These are phyloP conservation scores for Quercus cerris DNA, from an alignment of 306 rosid genomes.

Conservation along the genomic window DNA sequence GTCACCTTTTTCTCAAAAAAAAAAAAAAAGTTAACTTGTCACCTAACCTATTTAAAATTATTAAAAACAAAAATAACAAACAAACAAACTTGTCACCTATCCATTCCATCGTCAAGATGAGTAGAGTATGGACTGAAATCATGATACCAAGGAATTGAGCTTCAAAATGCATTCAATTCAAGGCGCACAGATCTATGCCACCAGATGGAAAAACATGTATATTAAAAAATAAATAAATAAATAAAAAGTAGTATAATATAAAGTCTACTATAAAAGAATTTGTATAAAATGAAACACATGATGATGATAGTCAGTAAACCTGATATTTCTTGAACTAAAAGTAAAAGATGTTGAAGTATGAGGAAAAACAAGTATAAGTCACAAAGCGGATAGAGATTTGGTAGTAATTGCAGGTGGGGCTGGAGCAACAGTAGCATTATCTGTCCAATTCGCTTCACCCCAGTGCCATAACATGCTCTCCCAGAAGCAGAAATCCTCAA, in stretches of 20 bases:
- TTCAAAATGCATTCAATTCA: neutral
- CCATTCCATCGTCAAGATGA: too few relatives aligned
- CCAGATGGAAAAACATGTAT: neutral
- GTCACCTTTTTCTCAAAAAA: too few relatives aligned
- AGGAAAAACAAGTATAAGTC: conserved; percentile 3
- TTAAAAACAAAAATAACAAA: too few relatives aligned
- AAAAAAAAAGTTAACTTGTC: too few relatives aligned
- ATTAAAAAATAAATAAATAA: too few relatives aligned
- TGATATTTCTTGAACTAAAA: too few relatives aligned
- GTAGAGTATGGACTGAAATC: too few relatives aligned
- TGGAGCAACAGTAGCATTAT: conserved; percentile 46
- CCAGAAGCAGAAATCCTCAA: conserved; percentile 81
- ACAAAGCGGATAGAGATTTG: conserved; percentile 35
- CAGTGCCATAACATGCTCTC: conserved; percentile 86
- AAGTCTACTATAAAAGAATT: neutral
- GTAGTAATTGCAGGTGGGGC: conserved; percentile 30
- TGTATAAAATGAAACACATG: neutral
- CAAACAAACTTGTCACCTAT: too few relatives aligned
- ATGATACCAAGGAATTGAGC: neutral
- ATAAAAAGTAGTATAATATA: too few relatives aligned
- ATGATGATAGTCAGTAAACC: neutral
- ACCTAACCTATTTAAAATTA: too few relatives aligned
- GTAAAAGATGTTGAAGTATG: neutral
- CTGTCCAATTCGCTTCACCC: conserved; percentile 82
- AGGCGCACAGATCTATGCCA: neutral